These are phyloP conservation scores for Phytophthora meadii DNA, from an alignment of 352 stramenopile species.

Conservation along the genomic window DNA sequence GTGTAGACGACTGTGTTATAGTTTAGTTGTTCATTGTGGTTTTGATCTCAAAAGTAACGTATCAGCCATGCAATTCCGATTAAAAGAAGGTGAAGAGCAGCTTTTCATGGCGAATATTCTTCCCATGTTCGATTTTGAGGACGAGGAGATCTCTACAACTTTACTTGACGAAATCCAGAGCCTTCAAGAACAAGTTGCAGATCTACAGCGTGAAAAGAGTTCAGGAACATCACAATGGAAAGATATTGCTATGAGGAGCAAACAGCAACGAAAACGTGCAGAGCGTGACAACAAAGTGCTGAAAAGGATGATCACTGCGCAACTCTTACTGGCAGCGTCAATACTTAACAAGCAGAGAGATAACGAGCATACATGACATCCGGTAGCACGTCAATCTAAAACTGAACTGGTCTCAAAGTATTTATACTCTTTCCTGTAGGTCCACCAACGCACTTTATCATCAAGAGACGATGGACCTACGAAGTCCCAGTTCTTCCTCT, in stretches of 20 bases:
- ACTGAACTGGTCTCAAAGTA: no score
- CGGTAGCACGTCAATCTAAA: no score
- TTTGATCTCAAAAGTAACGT: neutral
- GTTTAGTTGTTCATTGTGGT: neutral
- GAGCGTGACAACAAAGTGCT: conserved; percentile 13
- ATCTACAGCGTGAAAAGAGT: neutral
- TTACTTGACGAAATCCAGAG: conserved; percentile 1
- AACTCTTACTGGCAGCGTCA: conserved; percentile 6
- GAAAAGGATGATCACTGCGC: conserved; percentile 11
- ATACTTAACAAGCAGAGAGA: conserved; percentile 4
- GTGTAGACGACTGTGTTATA: no score
- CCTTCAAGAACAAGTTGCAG: neutral
- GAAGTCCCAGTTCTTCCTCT: neutral
- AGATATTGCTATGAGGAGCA: neutral
- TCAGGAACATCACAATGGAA: neutral
- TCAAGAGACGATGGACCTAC: no score
- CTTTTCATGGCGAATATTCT: neutral
- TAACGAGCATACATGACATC: no score
- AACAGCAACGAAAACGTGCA: conserved; percentile 3
- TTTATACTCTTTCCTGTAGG: no score
- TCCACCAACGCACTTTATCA: no score
- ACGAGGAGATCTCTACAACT: conserved; percentile 3
- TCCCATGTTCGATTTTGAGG: neutral
- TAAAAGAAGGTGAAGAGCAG: conserved; percentile 1
- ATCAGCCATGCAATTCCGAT: neutral